Percentiles rank a stretch among this genome's conserved stretches.
phyloP scores from a whole-genome alignment of 2,329 filamentous ascomycete species.

The Dothidotthia symphoricarpi region DNA sequence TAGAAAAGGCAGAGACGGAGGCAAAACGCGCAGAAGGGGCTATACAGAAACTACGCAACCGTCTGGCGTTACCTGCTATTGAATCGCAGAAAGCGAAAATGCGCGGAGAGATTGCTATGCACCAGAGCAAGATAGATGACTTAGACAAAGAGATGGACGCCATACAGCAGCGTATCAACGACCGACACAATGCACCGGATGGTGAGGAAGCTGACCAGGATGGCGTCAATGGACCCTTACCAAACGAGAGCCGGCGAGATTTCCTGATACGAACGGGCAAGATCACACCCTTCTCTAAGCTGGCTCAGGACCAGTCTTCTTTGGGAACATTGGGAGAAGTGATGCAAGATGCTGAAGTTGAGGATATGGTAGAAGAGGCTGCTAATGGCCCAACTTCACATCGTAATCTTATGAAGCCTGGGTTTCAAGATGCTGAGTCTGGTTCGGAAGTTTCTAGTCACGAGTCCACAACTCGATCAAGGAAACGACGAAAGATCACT shows the following conservation, averaged over 20 bases:
- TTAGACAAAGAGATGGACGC: slow-evolving; percentile 72
- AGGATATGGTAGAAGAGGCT: slow-evolving; percentile 52
- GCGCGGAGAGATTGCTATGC: slow-evolving; percentile 63
- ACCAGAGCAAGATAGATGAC: slow-evolving; percentile 63
- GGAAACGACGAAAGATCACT: slow-evolving; percentile 41
- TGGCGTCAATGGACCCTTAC: slow-evolving; percentile 60
- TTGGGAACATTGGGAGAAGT: slow-evolving; percentile 72
- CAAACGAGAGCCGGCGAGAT: slow-evolving; percentile 80
- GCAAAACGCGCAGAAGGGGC: slow-evolving; percentile 64
- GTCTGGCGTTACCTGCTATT: slow-evolving; percentile 55
- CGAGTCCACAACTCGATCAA: slow-evolving; percentile 28
- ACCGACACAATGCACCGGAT: slow-evolving; percentile 62
- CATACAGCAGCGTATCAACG: slow-evolving; percentile 77
- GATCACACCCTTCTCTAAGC: slow-evolving; percentile 89
- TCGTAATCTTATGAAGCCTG: slow-evolving; percentile 50
- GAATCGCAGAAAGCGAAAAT: slow-evolving; percentile 58
- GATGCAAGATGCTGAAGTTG: slow-evolving; percentile 79
- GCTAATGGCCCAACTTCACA: slow-evolving; percentile 45
- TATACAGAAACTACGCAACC: slow-evolving; percentile 59
- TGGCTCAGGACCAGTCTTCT: slow-evolving; percentile 63
- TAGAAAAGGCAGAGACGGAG: slow-evolving; percentile 54
- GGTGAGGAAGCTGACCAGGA: slow-evolving; percentile 44
- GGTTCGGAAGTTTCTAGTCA: slow-evolving; percentile 36
- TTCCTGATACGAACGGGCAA: slow-evolving; percentile 95
- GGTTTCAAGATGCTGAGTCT: slow-evolving; percentile 41